Evolutionary conservation across 257 asterid species (phyloP), one percentile per base, ranked within the genome.

Genomic region (Penstemon eatonii): DNA sequence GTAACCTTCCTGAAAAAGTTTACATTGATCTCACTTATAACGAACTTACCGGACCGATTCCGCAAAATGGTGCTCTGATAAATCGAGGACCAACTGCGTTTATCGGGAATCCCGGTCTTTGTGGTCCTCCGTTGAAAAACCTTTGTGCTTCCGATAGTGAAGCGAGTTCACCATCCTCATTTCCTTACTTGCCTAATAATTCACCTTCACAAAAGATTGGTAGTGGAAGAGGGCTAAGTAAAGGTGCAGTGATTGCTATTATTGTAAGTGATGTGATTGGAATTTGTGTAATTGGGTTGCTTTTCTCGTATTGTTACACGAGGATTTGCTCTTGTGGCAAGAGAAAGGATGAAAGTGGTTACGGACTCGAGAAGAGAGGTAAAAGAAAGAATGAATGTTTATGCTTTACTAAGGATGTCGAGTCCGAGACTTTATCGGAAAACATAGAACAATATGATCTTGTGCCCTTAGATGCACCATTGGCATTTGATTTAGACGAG

Each of bases 71-170:
- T 36, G 90, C 97, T 69, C 65, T 93, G 8, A 82, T 87, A 36
- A 90, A 86, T 49, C 70, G 95, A 80, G 97, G 97, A 18, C 99
- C 99, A n/a, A 93, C 97, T 1, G 97, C 99, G 15, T 93, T 93
- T 70, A 76, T 90, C 46, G 97, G 95, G 47, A 93, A 93, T 70
- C 89, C 85, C 12, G 80, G 83, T 7, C 94, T 93, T 11, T 93
- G 99, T 76, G 99, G 99, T 40, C 90, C 94, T 68, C 99, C 97
- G 0, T 75, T 93, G 83, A 86, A 81, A 58, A 82, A 84, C 4
- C 85, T 75, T 4, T 93, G 99, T 72, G 72, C 88, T 12, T 60
- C 85, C 0, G 83, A 68, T 64, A 75, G 77, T 45, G 84, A 71
- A 43, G 86, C 86, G 0, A 82, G 69, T 71, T 60, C 96, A 3